Conservation (phyloP, 2,329 filamentous ascomycete species). For the Penicillium sp. region DNA sequence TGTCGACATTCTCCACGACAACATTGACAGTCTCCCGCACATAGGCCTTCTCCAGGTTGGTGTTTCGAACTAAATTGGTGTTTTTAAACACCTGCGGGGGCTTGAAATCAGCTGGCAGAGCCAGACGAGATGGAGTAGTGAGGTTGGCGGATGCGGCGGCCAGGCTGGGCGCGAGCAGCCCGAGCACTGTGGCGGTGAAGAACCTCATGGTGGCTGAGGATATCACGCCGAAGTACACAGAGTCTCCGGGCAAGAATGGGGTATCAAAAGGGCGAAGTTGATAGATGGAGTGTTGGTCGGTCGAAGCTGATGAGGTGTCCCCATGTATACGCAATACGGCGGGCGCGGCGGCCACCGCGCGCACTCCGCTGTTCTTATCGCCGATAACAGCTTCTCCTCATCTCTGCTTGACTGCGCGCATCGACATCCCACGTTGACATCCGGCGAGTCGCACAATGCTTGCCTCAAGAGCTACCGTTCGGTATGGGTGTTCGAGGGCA, state of each 20-base stretch:
- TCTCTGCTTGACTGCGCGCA: conserved; percentile 13
- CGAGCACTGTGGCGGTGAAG: conserved; percentile 38
- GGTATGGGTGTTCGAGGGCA: conserved; percentile 18
- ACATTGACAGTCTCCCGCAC: conserved; percentile 88
- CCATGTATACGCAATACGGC: conserved; percentile 31
- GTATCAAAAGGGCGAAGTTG: conserved; percentile 15
- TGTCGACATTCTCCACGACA: conserved; percentile 83
- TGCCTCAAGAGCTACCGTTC: conserved; percentile 23
- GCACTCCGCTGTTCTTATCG: conserved; percentile 32
- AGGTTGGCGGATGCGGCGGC: conserved; percentile 31
- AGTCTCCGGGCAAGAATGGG: conserved; percentile 15
- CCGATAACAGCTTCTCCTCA: conserved; percentile 26
- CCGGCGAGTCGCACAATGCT: conserved; percentile 14
- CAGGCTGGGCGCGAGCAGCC: conserved; percentile 36
- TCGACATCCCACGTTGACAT: conserved; percentile 1
- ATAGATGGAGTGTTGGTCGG: conserved; percentile 15
- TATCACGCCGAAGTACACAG: conserved; percentile 29
- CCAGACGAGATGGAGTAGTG: conserved; percentile 32
- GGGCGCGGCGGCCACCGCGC: conserved; percentile 33
- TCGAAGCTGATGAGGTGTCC: conserved; percentile 40
- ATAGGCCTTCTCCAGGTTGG: conserved; percentile 92
- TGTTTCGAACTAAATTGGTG: conserved; percentile 80
- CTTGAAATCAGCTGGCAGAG: conserved; percentile 59
- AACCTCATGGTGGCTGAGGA: conserved; percentile 42
- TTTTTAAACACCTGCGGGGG: conserved; percentile 93